A percentile compares a stretch with the other conserved stretches of the same genome.
Conservation (phyloP, 768 basidiomycete species). For the Lactifluus volemus region DNA sequence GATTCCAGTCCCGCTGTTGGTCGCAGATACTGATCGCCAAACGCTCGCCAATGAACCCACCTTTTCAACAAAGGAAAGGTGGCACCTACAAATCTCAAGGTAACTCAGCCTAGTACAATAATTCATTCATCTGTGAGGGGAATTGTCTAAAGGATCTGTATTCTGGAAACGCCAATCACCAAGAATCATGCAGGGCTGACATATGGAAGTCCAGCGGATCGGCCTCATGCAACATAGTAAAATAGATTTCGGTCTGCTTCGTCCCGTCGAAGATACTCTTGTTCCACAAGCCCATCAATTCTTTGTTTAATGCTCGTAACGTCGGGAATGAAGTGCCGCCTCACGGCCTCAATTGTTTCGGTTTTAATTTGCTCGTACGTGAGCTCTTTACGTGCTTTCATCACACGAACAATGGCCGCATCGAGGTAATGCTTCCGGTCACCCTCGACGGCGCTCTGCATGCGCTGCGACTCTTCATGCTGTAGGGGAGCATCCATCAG, state of each 20-base stretch:
- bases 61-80: not conserved
- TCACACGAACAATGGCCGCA: constrained; percentile 92
- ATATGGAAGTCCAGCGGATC: not conserved
- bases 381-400: constrained; percentile 89
- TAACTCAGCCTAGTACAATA: not conserved
- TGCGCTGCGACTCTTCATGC: constrained; percentile 81
- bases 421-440: constrained; percentile 83
- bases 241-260: constrained; percentile 63
- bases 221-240: constrained; percentile 62
- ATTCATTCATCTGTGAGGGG: not conserved
- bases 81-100: not conserved
- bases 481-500: constrained; percentile 24
- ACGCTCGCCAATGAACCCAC: not conserved
- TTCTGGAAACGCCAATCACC: too few species aligned
- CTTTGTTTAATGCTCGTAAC: constrained; percentile 80
- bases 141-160: not conserved
- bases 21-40: not conserved
- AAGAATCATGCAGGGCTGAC: too few species aligned
- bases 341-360: constrained; percentile 80
- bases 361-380: constrained; percentile 70
- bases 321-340: constrained; percentile 78
- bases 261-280: constrained; percentile 77
- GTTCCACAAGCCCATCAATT: constrained; percentile 74
- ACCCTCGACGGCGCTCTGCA: constrained; percentile 75
- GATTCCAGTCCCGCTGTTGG: not conserved